These are phyloP conservation scores for Thielaviopsis punctulata DNA, from an alignment of 2,329 filamentous ascomycete species.

Conservation along the genomic window DNA sequence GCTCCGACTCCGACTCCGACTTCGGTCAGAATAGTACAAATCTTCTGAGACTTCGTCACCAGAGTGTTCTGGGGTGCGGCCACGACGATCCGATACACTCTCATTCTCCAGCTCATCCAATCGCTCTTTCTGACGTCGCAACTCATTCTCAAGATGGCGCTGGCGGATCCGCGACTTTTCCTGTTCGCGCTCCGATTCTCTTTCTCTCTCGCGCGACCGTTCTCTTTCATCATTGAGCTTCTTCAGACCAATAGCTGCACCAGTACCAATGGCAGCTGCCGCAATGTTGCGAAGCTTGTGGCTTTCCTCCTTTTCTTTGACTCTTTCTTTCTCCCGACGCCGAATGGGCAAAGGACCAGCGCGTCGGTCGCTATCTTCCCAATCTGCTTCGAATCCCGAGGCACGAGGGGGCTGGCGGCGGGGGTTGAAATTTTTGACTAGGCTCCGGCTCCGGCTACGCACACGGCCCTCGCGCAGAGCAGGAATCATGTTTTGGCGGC, in stretches of 20 bases:
- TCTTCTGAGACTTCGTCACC: background rate
- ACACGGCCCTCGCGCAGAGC: background rate
- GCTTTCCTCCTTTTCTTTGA: slow-evolving; percentile 25
- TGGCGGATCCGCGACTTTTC: slow-evolving; percentile 12
- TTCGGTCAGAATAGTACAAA: background rate
- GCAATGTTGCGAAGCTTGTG: slow-evolving; percentile 39
- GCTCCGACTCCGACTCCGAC: slow-evolving; percentile 16
- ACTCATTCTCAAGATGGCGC: slow-evolving; percentile 5
- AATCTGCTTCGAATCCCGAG: slow-evolving; percentile 3
- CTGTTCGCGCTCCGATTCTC: background rate
- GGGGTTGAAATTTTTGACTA: slow-evolving; percentile 8
- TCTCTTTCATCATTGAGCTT: slow-evolving; percentile 31
- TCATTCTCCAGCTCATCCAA: background rate
- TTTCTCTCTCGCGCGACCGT: slow-evolving; percentile 1
- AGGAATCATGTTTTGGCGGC: background rate
- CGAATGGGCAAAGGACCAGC: slow-evolving; percentile 12
- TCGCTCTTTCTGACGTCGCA: background rate
- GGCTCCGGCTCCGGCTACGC: background rate
- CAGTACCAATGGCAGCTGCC: slow-evolving; percentile 35
- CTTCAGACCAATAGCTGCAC: slow-evolving; percentile 45
- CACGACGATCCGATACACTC: background rate
- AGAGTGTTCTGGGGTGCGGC: background rate
- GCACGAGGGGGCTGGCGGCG: slow-evolving; percentile 13
- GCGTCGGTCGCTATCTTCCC: slow-evolving; percentile 19
- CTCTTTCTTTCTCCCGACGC: background rate